phyloP scores from a whole-genome alignment of 1,284 basidiomycete genomes.

The Cutaneotrichosporon arboriforme region DNA sequence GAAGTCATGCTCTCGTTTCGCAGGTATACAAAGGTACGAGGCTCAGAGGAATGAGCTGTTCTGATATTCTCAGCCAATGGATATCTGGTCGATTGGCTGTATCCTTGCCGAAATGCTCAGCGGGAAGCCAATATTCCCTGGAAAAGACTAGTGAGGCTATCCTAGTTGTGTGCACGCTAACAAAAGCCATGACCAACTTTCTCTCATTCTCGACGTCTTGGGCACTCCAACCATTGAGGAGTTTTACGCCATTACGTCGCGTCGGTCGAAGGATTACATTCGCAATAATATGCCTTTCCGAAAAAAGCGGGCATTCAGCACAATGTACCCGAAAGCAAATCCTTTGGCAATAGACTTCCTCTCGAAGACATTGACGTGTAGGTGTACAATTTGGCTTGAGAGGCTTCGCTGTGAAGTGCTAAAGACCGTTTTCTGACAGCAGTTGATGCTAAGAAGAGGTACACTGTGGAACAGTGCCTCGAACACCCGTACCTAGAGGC shows the following conservation, averaged over 20 bases:
- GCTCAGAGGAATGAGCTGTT: conserved; percentile 4
- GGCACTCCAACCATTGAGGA: conserved; percentile 90
- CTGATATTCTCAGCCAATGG: conserved; percentile 60
- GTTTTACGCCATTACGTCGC: conserved; percentile 81
- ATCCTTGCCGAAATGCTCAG: conserved; percentile 96
- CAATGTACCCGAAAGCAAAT: conserved; percentile 79
- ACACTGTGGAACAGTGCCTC: conserved; percentile 83
- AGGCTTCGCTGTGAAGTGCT: too few relatives aligned
- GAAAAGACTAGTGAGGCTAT: conserved; percentile 67
- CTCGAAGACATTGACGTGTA: conserved; percentile 73
- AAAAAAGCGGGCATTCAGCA: conserved; percentile 69
- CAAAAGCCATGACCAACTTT: conserved; percentile 76
- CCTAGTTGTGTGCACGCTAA: conserved; percentile 13
- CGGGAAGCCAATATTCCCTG: conserved; percentile 90
- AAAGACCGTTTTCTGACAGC: conserved; percentile 23
- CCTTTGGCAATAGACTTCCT: conserved; percentile 84
- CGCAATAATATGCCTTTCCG: conserved; percentile 74
- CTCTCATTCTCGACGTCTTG: conserved; percentile 81
- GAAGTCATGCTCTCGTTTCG: conserved; percentile 97
- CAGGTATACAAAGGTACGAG: conserved; percentile 78
- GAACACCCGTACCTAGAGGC: conserved; percentile 86
- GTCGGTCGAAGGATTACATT: conserved; percentile 82
- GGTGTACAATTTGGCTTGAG: conserved; percentile 6
- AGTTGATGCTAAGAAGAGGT: conserved; percentile 88
- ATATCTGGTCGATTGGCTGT: conserved; percentile 94